These are phyloP conservation scores for Clitoria ternatea DNA, from an alignment of 306 rosid species.

Conservation along the genomic window DNA sequence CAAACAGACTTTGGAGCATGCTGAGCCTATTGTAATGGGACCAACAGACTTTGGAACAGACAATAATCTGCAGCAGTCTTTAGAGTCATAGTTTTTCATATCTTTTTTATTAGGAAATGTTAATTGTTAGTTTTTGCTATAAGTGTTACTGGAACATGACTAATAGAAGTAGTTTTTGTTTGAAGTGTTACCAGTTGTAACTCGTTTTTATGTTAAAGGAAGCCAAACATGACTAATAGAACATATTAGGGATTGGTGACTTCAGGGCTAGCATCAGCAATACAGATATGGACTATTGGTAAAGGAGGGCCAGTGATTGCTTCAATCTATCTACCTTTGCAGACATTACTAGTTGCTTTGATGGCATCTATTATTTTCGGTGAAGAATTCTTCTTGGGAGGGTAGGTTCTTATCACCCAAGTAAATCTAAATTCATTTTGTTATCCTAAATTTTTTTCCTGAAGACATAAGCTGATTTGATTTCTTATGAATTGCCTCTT, in stretches of 20 bases:
- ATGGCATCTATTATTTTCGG: conserved; percentile 47
- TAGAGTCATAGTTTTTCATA: no score
- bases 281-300: conserved; percentile 68
- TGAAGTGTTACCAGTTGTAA: no score
- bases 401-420: conserved; percentile 38
- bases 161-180: no score
- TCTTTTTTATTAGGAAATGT: no score
- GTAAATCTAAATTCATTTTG: background rate
- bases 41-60: no score
- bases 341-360: conserved; percentile 54
- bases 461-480: no score
- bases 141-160: no score
- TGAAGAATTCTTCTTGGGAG: conserved; percentile 69
- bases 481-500: no score
- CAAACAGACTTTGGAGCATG: no score
- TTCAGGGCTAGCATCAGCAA: conserved; percentile 63
- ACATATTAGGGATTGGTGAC: conserved; percentile 62
- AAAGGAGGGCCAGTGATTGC: conserved; percentile 71
- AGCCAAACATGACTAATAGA: background rate
- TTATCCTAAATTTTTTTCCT: background rate
- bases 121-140: no score
- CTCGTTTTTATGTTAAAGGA: background rate
- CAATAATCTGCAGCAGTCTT: no score
- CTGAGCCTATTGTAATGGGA: no score
- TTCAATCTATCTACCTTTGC: conserved; percentile 59